Evolutionary conservation across 257 asterid genomes (phyloP).

Genomic region (Mitragyna speciosa): DNA sequence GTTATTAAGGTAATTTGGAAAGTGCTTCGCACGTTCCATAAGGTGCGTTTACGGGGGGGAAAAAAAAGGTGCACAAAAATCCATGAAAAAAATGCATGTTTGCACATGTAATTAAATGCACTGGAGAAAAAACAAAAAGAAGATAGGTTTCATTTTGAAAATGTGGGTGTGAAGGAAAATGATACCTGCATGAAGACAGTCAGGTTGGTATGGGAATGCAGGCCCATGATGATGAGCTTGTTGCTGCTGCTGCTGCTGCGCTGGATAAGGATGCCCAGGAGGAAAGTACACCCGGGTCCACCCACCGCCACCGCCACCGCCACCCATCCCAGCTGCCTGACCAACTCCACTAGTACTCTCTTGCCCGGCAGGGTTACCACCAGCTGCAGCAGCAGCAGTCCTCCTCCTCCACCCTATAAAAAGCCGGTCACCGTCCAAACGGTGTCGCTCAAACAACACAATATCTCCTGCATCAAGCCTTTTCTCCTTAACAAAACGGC

Average conservation of each 20-base stretch:
- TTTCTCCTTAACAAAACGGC: slow-evolving; percentile 91
- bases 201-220: slow-evolving; percentile 52
- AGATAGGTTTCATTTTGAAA: slow-evolving; percentile 19
- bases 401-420: slow-evolving; percentile 87
- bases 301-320: slow-evolving; percentile 29
- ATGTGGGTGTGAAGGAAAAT: slow-evolving; percentile 7
- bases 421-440: slow-evolving; percentile 47
- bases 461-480: slow-evolving; percentile 81
- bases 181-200: slow-evolving; percentile 65
- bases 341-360: slow-evolving; percentile 3
- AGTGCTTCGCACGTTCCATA: slow-evolving; percentile 8
- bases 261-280: slow-evolving; percentile 47
- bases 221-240: slow-evolving; percentile 17
- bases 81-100: slow-evolving; percentile 1
- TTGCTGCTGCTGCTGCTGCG: slow-evolving; percentile 15
- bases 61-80: neutral
- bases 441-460: slow-evolving; percentile 67
- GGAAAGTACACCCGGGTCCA: slow-evolving; percentile 41
- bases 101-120: neutral
- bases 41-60: neutral
- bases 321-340: slow-evolving; percentile 13
- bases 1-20: neutral
- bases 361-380: slow-evolving; percentile 2
- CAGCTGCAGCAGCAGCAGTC: neutral
- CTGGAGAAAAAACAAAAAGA: slow-evolving; percentile 8